Evolutionary conservation across 768 basidiomycete genomes (phyloP).

Genomic region (Russula dissimulans): DNA sequence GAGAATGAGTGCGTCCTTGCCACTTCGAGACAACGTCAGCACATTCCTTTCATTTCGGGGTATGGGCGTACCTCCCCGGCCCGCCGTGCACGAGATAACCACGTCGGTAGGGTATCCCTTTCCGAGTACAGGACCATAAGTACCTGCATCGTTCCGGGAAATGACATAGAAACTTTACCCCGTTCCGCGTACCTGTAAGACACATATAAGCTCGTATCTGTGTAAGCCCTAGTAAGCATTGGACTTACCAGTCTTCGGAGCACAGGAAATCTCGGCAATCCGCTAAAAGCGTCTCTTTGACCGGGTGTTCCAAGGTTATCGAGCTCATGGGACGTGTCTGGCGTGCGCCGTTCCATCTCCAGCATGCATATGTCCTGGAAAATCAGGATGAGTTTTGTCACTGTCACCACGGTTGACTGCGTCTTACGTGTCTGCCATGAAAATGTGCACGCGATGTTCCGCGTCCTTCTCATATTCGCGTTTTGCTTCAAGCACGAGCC

Average conservation of each 20-base stretch:
- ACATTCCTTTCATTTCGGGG: neutral
- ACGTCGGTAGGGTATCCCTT: constrained; percentile 84
- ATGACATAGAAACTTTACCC: constrained; percentile 38
- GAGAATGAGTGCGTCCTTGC: constrained; percentile 80
- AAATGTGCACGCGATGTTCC: constrained; percentile 83
- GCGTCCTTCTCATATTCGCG: constrained; percentile 86
- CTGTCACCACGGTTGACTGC: constrained; percentile 12
- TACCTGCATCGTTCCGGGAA: neutral
- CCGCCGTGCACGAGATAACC: constrained; percentile 82
- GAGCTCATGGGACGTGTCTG: constrained; percentile 87
- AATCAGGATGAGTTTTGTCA: constrained; percentile 13
- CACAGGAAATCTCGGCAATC: constrained; percentile 80
- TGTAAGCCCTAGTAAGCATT: neutral
- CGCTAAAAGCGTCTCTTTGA: constrained; percentile 81
- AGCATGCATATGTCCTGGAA: constrained; percentile 52
- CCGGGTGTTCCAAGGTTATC: constrained; percentile 82
- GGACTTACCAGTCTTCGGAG: constrained; percentile 73
- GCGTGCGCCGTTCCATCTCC: constrained; percentile 83
- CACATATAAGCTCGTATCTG: neutral
- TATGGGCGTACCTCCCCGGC: constrained; percentile 55
- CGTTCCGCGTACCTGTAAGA: constrained; percentile 74
- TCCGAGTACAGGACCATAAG: constrained; percentile 4
- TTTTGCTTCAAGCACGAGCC: constrained; percentile 82
- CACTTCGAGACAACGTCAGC: constrained; percentile 35
- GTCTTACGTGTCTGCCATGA: constrained; percentile 78